A percentile compares a stretch with the other conserved stretches of the same genome.
These are phyloP conservation scores for Podaxis sp. DNA, from an alignment of 768 basidiomycete species.

Conservation along the genomic window DNA sequence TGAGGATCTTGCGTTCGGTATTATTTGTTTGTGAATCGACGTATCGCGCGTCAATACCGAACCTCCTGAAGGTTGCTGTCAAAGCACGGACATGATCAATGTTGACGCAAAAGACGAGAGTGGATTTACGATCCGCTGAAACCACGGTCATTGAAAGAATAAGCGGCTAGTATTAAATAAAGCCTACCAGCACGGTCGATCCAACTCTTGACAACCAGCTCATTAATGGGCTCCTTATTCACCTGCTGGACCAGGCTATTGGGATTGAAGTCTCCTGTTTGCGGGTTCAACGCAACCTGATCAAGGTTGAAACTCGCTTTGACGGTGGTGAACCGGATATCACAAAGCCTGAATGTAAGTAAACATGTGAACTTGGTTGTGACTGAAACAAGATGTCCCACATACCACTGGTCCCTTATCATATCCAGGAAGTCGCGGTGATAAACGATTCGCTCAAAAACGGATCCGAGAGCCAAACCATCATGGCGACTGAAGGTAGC, in stretches of 20 bases:
- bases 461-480: conserved; percentile 80
- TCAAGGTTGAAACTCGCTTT: conserved; percentile 70
- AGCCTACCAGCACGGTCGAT: conserved; percentile 76
- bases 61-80: conserved; percentile 66
- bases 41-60: conserved; percentile 84
- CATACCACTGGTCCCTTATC: conserved; percentile 88
- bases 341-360: conserved; percentile 61
- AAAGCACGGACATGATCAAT: conserved; percentile 76
- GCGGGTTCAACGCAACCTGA: conserved; percentile 60
- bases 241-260: conserved; percentile 77
- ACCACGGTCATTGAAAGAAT: neutral
- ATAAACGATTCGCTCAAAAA: conserved; percentile 91
- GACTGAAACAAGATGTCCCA: neutral
- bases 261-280: conserved; percentile 80
- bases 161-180: neutral
- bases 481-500: conserved; percentile 95
- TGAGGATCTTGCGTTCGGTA: conserved; percentile 58
- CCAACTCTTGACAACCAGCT: conserved; percentile 80
- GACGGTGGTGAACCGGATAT: conserved; percentile 83
- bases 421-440: conserved; percentile 89
- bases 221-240: conserved; percentile 76
- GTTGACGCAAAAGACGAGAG: conserved; percentile 90
- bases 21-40: conserved; percentile 68
- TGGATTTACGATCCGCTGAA: conserved; percentile 70
- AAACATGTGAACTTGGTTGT: conserved; percentile 18